phyloP scores from a whole-genome alignment of 331 rosid species.

The Dryas integrifolia region DNA sequence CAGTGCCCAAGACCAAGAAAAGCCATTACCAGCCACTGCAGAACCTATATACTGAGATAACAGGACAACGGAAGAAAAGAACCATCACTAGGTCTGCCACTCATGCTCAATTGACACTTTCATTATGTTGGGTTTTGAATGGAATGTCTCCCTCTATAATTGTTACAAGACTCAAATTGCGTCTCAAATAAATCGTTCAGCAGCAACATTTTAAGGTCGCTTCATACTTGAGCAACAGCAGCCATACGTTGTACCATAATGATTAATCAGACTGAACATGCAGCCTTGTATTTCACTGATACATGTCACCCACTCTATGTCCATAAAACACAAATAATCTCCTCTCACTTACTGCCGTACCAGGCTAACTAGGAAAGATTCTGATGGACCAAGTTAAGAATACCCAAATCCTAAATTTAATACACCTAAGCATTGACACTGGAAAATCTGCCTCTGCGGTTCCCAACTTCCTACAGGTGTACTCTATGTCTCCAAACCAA shows the following conservation, averaged over 20 bases:
- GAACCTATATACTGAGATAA: neutral
- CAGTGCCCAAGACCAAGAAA: too few relatives aligned
- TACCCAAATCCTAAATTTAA: neutral
- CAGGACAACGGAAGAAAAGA: neutral
- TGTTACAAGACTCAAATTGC: neutral
- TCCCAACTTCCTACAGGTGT: neutral
- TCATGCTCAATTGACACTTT: neutral
- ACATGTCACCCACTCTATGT: neutral
- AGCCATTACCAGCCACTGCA: neutral
- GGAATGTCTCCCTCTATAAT: neutral
- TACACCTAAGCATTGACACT: neutral
- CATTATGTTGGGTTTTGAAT: neutral
- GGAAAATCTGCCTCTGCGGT: neutral
- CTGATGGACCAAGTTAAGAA: neutral
- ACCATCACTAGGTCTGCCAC: neutral
- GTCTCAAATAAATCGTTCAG: neutral
- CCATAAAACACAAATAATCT: neutral
- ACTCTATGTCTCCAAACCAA: neutral
- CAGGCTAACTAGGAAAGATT: neutral
- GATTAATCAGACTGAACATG: neutral
- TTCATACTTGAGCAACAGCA: neutral
- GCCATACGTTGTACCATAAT: neutral
- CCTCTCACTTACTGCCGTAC: neutral
- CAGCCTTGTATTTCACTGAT: neutral
- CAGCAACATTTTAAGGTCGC: neutral